Base-by-base conservation (phyloP, 1,284 basidiomycete species). In the Cutaneotrichosporon sp. region DNA sequence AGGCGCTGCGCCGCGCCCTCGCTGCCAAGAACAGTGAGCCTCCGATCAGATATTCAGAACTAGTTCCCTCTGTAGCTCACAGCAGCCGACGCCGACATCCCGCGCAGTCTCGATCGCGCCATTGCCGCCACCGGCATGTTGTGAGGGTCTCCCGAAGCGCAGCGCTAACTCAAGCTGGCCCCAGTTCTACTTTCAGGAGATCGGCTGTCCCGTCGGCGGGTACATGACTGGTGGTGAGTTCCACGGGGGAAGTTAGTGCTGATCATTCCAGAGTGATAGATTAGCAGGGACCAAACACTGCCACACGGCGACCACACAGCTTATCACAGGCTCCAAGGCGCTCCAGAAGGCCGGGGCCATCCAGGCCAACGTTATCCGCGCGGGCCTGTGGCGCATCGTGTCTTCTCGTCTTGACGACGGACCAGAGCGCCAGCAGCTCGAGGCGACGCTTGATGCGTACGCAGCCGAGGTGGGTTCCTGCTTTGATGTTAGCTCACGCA, bases 181-280 rank as follows among this genome's bases (percentile, higher is more conserved):
- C 2, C 67, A 68, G 38, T 68, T 72, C 43, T 73, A 70, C 60
- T 65, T 67, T 29, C 71, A 74, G 61, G 72, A 77, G 34, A 59
- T 75, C 14, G 74, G 72, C 2, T 67, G 76, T 13, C 73, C 74
- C 5, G 61, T 64, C 22, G 71, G 69, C 5, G 64, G 65, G 4
- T 70, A 69, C 56, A 66, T 72, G 45, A 57, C 50, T 56, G 60
- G 71, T 58, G 64, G 76, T 77, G 49, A 67, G 74, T 63, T n/a
- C 38, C 18, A 16, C 7, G 11, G 5, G 24, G 4, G 7, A 14
- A 47, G n/a, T 24, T 10, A 24, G 16, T 31, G 20, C 24, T 57
- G 31, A 49, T 20, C 3, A 27, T 16, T 29, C 18, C 31, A 22
- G 46, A 33, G 43, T 29, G 54, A 33, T 36, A 27, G 14, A 20